A percentile compares a stretch with the other conserved stretches of the same genome.
phyloP scores from a whole-genome alignment of 768 basidiomycete genomes.

The Termitomyces eurrhizus region DNA sequence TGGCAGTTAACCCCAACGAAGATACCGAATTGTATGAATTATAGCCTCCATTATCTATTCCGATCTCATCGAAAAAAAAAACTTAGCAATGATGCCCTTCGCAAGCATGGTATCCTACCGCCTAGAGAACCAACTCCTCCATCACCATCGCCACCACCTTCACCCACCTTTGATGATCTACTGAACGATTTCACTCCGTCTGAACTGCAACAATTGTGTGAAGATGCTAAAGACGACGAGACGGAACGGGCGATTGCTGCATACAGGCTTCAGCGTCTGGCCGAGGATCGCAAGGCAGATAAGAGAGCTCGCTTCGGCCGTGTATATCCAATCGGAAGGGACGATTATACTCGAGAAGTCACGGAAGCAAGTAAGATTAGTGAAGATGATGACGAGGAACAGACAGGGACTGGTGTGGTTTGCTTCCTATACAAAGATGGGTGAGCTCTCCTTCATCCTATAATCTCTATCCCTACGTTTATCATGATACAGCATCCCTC shows the following conservation, averaged over 20 bases:
- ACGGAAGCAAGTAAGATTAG: conserved; percentile 84
- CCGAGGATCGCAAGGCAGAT: conserved; percentile 54
- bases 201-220: conserved; percentile 65
- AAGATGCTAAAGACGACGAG: conserved; percentile 75
- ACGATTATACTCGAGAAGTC: conserved; percentile 93
- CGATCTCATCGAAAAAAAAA: conserved; percentile 2
- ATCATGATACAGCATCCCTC: conserved; percentile 54
- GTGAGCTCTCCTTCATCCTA: conserved; percentile 41
- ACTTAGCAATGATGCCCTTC: conserved; percentile 87
- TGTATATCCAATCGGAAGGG: conserved; percentile 84
- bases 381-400: conserved; percentile 60
- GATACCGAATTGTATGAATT: conserved; percentile 90
- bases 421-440: conserved; percentile 95
- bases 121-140: conserved; percentile 64
- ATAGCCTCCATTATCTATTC: background rate
- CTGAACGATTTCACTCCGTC: conserved; percentile 59
- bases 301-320: conserved; percentile 73
- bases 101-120: conserved; percentile 89
- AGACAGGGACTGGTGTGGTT: conserved; percentile 85
- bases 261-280: conserved; percentile 60
- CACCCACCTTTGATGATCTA: conserved; percentile 65
- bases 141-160: conserved; percentile 78
- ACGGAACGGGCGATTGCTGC: conserved; percentile 68
- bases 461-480: background rate
- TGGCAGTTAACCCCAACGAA: conserved; percentile 81